A percentile compares a stretch with the other conserved stretches of the same genome.
phyloP scores from a whole-genome alignment of 352 stramenopile genomes.

The Thalassiosira exigua region DNA sequence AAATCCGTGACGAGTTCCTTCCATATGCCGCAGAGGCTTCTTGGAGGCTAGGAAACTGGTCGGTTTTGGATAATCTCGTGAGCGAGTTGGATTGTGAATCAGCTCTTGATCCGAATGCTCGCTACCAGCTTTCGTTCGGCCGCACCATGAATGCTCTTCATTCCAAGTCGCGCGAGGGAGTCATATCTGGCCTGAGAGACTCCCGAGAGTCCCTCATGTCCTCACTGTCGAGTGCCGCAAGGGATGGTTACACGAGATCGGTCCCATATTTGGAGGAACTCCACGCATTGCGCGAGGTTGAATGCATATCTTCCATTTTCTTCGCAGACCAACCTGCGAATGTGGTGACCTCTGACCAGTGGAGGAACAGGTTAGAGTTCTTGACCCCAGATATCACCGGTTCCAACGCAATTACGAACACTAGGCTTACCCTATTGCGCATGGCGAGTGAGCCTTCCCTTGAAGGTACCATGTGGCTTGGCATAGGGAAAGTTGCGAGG shows the following conservation, averaged over 20 bases:
- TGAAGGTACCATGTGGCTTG: slow-evolving; percentile 78
- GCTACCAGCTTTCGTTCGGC: slow-evolving; percentile 55
- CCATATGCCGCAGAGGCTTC: slow-evolving; percentile 77
- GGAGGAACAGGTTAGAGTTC: slow-evolving; percentile 48
- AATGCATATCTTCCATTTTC: slow-evolving; percentile 61
- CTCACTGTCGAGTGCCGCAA: slow-evolving; percentile 71
- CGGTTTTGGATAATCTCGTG: slow-evolving; percentile 73
- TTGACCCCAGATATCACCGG: slow-evolving; percentile 52
- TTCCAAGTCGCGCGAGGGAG: slow-evolving; percentile 40
- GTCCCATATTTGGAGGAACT: slow-evolving; percentile 80
- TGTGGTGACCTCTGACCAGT: slow-evolving; percentile 49
- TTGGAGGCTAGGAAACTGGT: slow-evolving; percentile 84
- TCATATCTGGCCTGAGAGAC: slow-evolving; percentile 51
- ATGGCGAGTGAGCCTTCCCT: slow-evolving; percentile 65
- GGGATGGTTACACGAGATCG: slow-evolving; percentile 80
- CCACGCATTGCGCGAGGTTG: slow-evolving; percentile 79
- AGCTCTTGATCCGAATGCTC: slow-evolving; percentile 34
- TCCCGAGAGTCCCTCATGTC: slow-evolving; percentile 74
- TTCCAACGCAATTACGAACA: slow-evolving; percentile 75
- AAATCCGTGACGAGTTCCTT: slow-evolving; percentile 43
- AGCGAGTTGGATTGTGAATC: slow-evolving; percentile 30
- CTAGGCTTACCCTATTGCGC: slow-evolving; percentile 72
- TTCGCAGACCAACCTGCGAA: slow-evolving; percentile 38
- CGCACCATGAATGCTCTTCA: slow-evolving; percentile 57
- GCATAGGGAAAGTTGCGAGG: slow-evolving; percentile 73